phyloP scores from a whole-genome alignment of 164 flowering plant genomes.

The Saururus chinensis region DNA sequence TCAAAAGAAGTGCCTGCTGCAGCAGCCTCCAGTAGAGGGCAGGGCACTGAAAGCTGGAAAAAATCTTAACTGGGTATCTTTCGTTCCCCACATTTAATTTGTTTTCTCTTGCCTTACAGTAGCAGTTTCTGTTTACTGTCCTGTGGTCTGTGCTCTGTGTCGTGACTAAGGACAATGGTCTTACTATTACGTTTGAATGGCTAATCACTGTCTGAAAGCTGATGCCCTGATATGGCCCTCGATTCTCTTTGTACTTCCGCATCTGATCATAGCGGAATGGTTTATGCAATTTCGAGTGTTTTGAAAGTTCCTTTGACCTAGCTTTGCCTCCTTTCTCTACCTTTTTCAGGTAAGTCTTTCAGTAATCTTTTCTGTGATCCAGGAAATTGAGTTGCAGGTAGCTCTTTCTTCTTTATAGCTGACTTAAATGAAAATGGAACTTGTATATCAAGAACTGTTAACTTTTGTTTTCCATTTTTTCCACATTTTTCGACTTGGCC shows the following conservation, averaged over 20 bases:
- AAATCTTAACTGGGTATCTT: conserved; percentile 63
- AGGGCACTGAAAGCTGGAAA: conserved; percentile 42
- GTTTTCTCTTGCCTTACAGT: conserved; percentile 11
- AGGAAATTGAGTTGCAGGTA: no score
- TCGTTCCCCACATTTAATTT: conserved; percentile 34
- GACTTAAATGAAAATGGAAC: background rate
- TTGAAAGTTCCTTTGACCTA: background rate
- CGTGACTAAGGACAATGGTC: conserved; percentile 44
- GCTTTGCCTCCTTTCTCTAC: background rate
- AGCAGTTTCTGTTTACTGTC: background rate
- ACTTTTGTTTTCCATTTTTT: background rate
- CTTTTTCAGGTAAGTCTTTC: background rate
- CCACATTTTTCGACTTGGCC: no score
- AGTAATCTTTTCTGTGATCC: background rate
- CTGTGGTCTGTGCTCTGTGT: conserved; percentile 16
- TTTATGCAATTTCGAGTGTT: background rate
- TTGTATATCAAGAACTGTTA: background rate
- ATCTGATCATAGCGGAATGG: no score
- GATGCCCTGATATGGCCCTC: conserved; percentile 8
- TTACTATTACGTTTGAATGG: conserved; percentile 23
- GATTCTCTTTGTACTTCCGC: no score
- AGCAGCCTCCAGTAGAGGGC: conserved; percentile 26
- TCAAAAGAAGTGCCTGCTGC: conserved; percentile 18
- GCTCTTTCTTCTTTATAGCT: background rate
- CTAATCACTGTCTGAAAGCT: conserved; percentile 18